These are phyloP conservation scores for Ganoderma sinense DNA, from an alignment of 1,284 basidiomycete genomes.

Conservation along the genomic window DNA sequence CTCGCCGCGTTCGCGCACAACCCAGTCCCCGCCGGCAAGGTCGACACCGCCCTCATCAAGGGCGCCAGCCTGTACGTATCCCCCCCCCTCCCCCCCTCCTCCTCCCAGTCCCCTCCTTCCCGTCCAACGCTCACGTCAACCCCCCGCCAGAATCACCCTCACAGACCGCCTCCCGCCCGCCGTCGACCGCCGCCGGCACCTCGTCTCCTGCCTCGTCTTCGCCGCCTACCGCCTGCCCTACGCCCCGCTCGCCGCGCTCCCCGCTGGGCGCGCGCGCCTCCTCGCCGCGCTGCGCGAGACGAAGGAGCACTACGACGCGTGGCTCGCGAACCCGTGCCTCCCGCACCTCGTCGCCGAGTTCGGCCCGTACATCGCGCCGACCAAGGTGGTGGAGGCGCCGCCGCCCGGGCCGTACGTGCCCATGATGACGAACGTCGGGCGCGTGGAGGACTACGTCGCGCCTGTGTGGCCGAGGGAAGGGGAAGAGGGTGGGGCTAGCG, in stretches of 20 bases:
- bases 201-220: background rate
- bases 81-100: background rate
- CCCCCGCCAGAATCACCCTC: background rate
- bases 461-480: background rate
- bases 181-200: background rate
- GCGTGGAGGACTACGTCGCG: background rate
- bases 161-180: background rate
- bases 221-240: background rate
- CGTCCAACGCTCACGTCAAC: background rate
- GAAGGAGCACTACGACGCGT: background rate
- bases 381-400: background rate
- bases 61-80: background rate
- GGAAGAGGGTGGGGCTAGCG: background rate
- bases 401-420: background rate
- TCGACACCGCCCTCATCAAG: background rate
- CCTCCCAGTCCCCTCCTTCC: background rate
- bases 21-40: background rate
- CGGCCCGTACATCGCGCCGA: background rate
- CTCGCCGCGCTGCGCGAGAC: background rate
- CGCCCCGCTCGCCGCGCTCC: background rate
- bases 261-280: background rate
- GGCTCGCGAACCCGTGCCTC: background rate
- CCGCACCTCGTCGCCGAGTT: background rate
- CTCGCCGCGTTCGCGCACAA: background rate
- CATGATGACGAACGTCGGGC: background rate